These are phyloP conservation scores for Penicillium sp. DNA, from an alignment of 2,329 filamentous ascomycete genomes.

Conservation along the genomic window DNA sequence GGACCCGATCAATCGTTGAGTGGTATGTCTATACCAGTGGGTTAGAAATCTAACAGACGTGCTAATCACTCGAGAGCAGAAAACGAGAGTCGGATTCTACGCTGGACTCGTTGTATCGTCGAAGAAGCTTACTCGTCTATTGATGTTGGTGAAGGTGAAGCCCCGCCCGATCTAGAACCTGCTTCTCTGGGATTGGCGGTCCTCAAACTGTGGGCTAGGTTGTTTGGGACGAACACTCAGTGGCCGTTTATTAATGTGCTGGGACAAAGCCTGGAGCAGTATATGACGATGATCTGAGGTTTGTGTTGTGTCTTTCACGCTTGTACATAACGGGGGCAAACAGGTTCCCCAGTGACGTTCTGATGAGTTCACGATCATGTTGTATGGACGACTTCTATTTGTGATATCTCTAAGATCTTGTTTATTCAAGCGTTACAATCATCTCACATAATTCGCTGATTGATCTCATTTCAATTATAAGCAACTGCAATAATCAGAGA, in stretches of 20 bases:
- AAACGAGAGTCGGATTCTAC: slow-evolving; percentile 34
- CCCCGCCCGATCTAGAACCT: slow-evolving; percentile 26
- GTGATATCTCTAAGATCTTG: background rate
- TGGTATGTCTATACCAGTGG: slow-evolving; percentile 15
- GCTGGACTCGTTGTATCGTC: slow-evolving; percentile 35
- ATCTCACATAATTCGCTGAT: no score
- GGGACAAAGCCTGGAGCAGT: slow-evolving; percentile 33
- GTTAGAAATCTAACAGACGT: background rate
- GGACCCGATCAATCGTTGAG: slow-evolving; percentile 29
- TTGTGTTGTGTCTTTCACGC: background rate
- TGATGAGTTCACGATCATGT: background rate
- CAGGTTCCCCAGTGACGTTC: background rate
- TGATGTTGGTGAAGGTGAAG: slow-evolving; percentile 28
- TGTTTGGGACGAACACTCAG: slow-evolving; percentile 35
- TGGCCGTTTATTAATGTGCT: slow-evolving; percentile 37
- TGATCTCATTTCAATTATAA: no score
- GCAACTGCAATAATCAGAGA: no score
- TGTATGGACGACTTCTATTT: background rate
- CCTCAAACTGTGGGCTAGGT: slow-evolving; percentile 32
- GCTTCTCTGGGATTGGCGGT: slow-evolving; percentile 30
- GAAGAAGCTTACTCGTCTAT: slow-evolving; percentile 36
- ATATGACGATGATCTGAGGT: slow-evolving; percentile 27
- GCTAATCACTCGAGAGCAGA: slow-evolving; percentile 15
- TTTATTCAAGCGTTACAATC: no score
- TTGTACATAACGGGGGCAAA: background rate